Evolutionary conservation across 164 flowering plant genomes (phyloP).

Genomic region (Litsea cubeba): DNA sequence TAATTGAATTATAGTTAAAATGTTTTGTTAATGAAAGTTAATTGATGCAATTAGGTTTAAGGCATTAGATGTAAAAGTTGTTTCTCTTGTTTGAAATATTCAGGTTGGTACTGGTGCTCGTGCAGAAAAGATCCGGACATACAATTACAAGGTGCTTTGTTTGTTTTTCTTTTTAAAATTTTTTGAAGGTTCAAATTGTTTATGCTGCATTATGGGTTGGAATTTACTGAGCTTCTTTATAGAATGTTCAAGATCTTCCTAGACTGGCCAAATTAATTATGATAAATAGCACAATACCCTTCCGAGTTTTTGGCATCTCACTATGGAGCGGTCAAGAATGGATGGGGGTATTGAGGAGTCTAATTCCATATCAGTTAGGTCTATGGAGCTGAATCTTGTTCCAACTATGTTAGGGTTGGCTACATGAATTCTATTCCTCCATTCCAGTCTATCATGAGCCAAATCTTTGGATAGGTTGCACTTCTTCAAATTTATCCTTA

Average conservation of each 20-base stretch:
- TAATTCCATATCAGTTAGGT: no score
- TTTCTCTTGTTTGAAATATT: constrained; percentile 11
- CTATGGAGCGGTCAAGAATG: no score
- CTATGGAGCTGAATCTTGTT: no score
- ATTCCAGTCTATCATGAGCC: no score
- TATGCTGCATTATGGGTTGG: neutral
- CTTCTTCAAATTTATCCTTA: no score
- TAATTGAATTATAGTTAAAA: no score
- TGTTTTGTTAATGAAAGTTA: neutral
- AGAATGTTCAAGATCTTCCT: neutral
- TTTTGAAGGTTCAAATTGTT: neutral
- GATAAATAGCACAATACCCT: neutral
- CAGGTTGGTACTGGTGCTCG: constrained; percentile 97
- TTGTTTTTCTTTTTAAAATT: neutral
- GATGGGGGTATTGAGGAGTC: no score
- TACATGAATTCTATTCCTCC: no score
- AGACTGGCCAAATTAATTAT: neutral
- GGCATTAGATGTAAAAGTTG: neutral
- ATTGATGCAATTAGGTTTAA: neutral
- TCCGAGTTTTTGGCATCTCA: no score
- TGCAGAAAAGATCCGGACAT: constrained; percentile 90
- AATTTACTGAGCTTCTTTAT: neutral
- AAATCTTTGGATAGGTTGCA: no score
- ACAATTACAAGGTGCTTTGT: constrained; percentile 79
- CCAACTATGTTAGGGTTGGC: no score